A percentile compares a stretch with the other conserved stretches of the same genome.
These are phyloP conservation scores for Tuber indicum DNA, from an alignment of 495 filamentous ascomycete genomes.

Conservation along the genomic window DNA sequence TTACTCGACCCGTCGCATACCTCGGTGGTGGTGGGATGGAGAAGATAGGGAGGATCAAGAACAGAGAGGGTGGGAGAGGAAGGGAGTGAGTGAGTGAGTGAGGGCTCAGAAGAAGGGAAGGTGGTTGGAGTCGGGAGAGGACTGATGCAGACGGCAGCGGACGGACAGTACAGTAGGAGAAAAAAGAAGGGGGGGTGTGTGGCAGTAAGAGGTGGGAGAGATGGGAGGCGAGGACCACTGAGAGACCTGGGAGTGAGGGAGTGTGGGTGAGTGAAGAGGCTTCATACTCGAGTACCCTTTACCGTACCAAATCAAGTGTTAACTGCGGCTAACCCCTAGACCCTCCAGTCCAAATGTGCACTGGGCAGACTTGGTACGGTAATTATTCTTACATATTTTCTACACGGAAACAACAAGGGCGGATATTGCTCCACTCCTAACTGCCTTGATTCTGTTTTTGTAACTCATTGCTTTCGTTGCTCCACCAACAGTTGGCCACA, in stretches of 20 bases:
- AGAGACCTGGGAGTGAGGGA: background rate
- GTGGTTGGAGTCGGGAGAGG: slow-evolving; percentile 26
- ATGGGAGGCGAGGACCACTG: slow-evolving; percentile 10
- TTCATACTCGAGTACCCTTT: background rate
- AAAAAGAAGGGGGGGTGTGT: slow-evolving; percentile 16
- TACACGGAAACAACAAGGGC: background rate
- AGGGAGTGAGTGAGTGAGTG: slow-evolving; percentile 9
- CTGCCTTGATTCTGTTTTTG: slow-evolving; percentile 1
- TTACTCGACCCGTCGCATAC: slow-evolving; percentile 26
- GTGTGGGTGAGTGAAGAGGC: background rate
- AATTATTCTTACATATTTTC: slow-evolving; percentile 5
- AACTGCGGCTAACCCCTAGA: slow-evolving; percentile 1
- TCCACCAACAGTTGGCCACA: background rate
- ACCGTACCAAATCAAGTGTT: background rate
- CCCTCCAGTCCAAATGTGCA: background rate
- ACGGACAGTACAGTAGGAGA: slow-evolving; percentile 17
- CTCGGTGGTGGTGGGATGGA: slow-evolving; percentile 14
- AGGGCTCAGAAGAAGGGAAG: slow-evolving; percentile 20
- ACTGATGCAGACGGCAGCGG: slow-evolving; percentile 28
- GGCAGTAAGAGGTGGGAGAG: slow-evolving; percentile 20
- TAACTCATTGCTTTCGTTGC: background rate
- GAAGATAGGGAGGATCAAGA: slow-evolving; percentile 12
- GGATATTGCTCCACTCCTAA: background rate
- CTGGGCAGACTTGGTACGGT: background rate
- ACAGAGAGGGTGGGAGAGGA: slow-evolving; percentile 13